Conservation (phyloP, 1,284 basidiomycete genomes). For the Neotropicomus parvogracilis region DNA sequence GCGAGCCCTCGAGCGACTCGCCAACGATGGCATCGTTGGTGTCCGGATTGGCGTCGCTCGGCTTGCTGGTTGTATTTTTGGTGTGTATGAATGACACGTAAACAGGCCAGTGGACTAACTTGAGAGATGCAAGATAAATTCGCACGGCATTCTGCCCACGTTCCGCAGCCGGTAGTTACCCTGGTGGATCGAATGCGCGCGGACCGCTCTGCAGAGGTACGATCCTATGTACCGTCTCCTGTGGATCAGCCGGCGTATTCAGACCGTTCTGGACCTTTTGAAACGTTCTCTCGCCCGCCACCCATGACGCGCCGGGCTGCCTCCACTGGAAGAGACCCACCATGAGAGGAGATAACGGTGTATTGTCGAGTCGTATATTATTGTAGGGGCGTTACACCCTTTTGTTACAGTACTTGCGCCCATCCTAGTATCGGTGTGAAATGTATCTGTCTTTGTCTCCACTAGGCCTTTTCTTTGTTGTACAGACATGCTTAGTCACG, state of each 20-base stretch:
- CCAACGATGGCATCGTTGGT: slow-evolving; percentile 74
- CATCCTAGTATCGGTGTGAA: slow-evolving; percentile 22
- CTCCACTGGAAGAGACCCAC: slow-evolving; percentile 11
- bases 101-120: slow-evolving; percentile 5
- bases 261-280: slow-evolving; percentile 23
- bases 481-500: background rate
- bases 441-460: slow-evolving; percentile 11
- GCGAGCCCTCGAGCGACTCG: slow-evolving; percentile 54
- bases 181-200: slow-evolving; percentile 42
- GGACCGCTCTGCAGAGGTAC: slow-evolving; percentile 51
- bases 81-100: slow-evolving; percentile 36
- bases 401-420: slow-evolving; percentile 21
- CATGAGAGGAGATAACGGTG: slow-evolving; percentile 12
- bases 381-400: slow-evolving; percentile 13
- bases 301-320: slow-evolving; percentile 16
- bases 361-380: slow-evolving; percentile 27
- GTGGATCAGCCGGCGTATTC: slow-evolving; percentile 14
- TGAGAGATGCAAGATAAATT: slow-evolving; percentile 21
- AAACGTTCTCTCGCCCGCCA: slow-evolving; percentile 37
- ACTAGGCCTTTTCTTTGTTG: too few relatives aligned
- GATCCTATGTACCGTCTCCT: slow-evolving; percentile 35
- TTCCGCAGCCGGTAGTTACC: slow-evolving; percentile 32
- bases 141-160: slow-evolving; percentile 25
- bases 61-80: slow-evolving; percentile 53
- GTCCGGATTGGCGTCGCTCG: slow-evolving; percentile 85